Evolutionary conservation across 345 rosid species (phyloP).

Genomic region (Viola odorata): DNA sequence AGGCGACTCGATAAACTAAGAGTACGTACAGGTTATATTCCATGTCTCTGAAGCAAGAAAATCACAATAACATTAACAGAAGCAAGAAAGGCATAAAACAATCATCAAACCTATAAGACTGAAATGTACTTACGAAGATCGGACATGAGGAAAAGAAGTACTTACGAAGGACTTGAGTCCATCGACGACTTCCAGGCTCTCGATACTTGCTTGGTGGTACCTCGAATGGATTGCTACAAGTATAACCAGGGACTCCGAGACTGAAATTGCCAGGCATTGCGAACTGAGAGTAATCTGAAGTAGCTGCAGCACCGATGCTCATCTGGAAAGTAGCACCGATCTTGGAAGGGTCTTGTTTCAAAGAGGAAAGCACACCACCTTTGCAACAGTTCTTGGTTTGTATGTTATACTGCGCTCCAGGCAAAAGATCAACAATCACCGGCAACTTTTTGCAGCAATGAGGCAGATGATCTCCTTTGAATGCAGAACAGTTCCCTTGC

Average conservation of each 20-base stretch:
- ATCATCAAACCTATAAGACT: background rate
- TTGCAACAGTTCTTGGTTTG: constrained; percentile 70
- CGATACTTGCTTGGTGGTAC: constrained; percentile 45
- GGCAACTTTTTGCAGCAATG: constrained; percentile 67
- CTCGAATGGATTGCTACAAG: constrained; percentile 36
- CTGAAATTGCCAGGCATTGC: constrained; percentile 51
- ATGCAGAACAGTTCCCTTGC: constrained; percentile 74
- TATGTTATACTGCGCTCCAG: constrained; percentile 47
- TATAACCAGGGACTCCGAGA: constrained; percentile 63
- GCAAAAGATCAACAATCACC: constrained; percentile 61
- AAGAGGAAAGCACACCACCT: constrained; percentile 63
- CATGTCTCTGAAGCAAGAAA: constrained; percentile 51
- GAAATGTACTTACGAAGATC: background rate
- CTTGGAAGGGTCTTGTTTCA: constrained; percentile 47
- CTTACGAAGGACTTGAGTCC: constrained; percentile 75
- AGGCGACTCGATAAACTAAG: constrained; percentile 53
- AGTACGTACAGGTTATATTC: constrained; percentile 63
- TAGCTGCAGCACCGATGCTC: constrained; percentile 17
- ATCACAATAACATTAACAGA: background rate
- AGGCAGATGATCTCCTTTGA: constrained; percentile 41
- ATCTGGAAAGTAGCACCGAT: constrained; percentile 44
- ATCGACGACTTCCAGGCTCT: constrained; percentile 51
- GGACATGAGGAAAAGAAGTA: too few relatives aligned
- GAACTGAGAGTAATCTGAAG: constrained; percentile 13
- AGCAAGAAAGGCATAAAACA: background rate